Evolutionary conservation across 495 filamentous ascomycete species (phyloP).

Genomic region (Tetracladium setigerum): DNA sequence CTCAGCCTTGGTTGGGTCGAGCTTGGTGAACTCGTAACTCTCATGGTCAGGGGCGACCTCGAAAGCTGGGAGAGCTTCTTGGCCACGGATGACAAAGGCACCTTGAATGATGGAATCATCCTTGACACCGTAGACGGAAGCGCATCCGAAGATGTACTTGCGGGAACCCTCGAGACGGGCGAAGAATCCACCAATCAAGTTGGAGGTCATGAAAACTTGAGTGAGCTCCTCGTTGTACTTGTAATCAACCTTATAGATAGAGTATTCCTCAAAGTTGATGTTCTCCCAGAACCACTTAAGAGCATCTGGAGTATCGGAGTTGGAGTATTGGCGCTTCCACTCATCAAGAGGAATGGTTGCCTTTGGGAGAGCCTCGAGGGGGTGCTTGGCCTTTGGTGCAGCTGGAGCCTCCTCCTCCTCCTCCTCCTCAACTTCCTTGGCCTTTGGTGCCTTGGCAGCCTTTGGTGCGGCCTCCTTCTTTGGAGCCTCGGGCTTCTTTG

Average conservation of each 20-base stretch:
- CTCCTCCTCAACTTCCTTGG: constrained; percentile 49
- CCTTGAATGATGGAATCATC: constrained; percentile 85
- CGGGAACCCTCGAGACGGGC: constrained; percentile 92
- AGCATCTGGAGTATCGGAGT: constrained; percentile 81
- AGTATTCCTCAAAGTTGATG: constrained; percentile 87
- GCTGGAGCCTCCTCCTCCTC: constrained; percentile 64
- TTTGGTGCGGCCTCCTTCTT: constrained; percentile 49
- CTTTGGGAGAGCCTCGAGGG: constrained; percentile 76
- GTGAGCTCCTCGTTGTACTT: constrained; percentile 99
- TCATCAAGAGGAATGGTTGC: constrained; percentile 83
- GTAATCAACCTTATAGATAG: constrained; percentile 85
- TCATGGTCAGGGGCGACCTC: constrained; percentile 96
- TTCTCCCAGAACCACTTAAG: constrained; percentile 99
- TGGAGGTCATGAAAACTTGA: constrained; percentile 94
- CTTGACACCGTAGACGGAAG: constrained; percentile 79
- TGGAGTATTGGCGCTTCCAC: constrained; percentile 98
- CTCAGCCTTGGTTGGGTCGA: constrained; percentile 75
- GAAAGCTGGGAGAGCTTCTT: constrained; percentile 80
- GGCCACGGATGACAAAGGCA: constrained; percentile 89
- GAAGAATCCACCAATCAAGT: constrained; percentile 97
- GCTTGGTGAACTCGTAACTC: constrained; percentile 92
- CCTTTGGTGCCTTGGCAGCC: constrained; percentile 46
- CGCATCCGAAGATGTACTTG: constrained; percentile 95
- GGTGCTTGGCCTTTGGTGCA: constrained; percentile 92
- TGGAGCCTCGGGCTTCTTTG: constrained; percentile 73